phyloP scores from a whole-genome alignment of 495 filamentous ascomycete species.

The Hypoxylon lienhwacheense region DNA sequence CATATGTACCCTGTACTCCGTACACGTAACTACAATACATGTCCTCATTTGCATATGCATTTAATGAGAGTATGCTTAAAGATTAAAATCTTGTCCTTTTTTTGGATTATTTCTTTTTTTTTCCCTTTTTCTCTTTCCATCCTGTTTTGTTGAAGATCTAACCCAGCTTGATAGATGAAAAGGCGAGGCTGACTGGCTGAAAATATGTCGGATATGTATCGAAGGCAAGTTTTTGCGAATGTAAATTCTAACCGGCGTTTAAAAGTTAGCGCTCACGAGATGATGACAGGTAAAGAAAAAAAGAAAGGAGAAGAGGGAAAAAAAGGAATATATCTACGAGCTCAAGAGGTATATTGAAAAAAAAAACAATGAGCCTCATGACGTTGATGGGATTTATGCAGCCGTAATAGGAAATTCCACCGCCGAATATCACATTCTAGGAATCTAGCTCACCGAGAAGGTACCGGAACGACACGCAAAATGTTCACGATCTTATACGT shows the following conservation, averaged over 20 bases:
- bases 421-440: constrained; percentile 5
- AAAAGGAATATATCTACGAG: neutral
- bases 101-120: no score
- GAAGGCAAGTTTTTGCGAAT: neutral
- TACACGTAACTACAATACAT: constrained; percentile 7
- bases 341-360: neutral
- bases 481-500: constrained; percentile 16
- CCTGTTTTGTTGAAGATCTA: neutral
- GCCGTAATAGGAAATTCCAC: constrained; percentile 14
- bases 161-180: neutral
- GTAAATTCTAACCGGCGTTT: neutral
- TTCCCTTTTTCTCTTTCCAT: no score
- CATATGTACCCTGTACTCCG: neutral
- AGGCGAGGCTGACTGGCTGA: constrained; percentile 10
- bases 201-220: neutral
- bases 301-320: constrained; percentile 2
- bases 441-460: constrained; percentile 24
- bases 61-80: neutral
- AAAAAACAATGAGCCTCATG: constrained; percentile 22
- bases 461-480: constrained; percentile 15
- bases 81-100: neutral
- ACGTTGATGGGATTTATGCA: constrained; percentile 8
- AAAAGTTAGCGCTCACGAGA: neutral
- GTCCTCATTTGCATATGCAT: constrained; percentile 7
- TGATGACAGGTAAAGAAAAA: neutral